Conservation (phyloP, 148 eudicot genomes). For the Rhododendron molle region DNA sequence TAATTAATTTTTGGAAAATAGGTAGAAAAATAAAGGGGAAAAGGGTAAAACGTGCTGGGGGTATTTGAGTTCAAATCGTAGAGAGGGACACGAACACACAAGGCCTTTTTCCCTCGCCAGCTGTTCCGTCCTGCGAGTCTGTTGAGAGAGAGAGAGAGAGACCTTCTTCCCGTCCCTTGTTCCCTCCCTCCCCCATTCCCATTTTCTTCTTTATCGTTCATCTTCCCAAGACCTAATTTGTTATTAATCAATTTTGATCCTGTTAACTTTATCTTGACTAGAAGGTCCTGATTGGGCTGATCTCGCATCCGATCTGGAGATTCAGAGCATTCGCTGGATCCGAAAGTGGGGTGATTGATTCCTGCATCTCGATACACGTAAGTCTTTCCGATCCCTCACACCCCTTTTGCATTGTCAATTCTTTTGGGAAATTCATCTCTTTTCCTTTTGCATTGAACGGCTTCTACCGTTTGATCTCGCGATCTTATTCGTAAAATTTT, state of each 20-base stretch:
- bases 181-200: too few species aligned
- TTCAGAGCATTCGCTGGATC: conserved; percentile 12
- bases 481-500: background rate
- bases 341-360: background rate
- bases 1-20: background rate
- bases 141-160: conserved; percentile 5
- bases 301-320: conserved; percentile 11
- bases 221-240: background rate
- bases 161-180: background rate
- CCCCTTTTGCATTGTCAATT: conserved; percentile 2
- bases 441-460: background rate
- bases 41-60: background rate
- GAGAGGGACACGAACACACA: background rate
- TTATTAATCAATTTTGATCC: background rate
- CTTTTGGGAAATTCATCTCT: background rate
- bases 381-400: conserved; percentile 2
- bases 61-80: conserved; percentile 12
- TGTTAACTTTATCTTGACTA: background rate
- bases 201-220: too few species aligned
- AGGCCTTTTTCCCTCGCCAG: conserved; percentile 25
- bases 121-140: conserved; percentile 17
- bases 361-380: conserved; percentile 10
- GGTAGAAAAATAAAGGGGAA: background rate
- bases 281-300: conserved; percentile 10
- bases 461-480: background rate